Evolutionary conservation across 495 filamentous ascomycete genomes (phyloP).

Genomic region (Clohesyomyces aquaticus): DNA sequence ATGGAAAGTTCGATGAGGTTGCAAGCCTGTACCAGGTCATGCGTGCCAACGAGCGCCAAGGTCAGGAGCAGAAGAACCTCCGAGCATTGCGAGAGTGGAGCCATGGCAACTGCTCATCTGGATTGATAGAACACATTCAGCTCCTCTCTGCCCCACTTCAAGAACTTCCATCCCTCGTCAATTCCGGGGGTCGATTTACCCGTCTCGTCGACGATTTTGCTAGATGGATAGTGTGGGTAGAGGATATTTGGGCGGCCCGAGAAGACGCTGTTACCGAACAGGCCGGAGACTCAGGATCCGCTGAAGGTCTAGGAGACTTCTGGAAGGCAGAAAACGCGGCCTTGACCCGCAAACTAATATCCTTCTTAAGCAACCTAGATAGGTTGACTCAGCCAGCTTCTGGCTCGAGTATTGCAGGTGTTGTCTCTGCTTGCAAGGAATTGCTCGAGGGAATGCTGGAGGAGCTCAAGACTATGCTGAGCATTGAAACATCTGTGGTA

Average conservation of each 20-base stretch:
- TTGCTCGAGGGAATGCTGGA: slow-evolving; percentile 28
- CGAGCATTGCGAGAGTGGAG: slow-evolving; percentile 33
- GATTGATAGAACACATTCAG: slow-evolving; percentile 56
- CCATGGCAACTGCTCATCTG: slow-evolving; percentile 35
- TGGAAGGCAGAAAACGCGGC: slow-evolving; percentile 37
- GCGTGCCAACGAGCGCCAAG: slow-evolving; percentile 36
- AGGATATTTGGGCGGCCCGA: slow-evolving; percentile 49
- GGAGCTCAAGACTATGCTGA: slow-evolving; percentile 34
- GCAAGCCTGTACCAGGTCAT: slow-evolving; percentile 43
- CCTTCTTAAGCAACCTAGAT: slow-evolving; percentile 35
- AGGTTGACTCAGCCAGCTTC: slow-evolving; percentile 22
- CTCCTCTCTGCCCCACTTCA: slow-evolving; percentile 55
- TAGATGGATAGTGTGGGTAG: slow-evolving; percentile 53
- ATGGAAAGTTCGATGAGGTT: slow-evolving; percentile 49
- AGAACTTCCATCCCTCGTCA: slow-evolving; percentile 56
- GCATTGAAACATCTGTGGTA: slow-evolving; percentile 24
- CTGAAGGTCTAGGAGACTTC: slow-evolving; percentile 35
- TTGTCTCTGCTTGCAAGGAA: slow-evolving; percentile 26
- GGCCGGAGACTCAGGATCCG: slow-evolving; percentile 6
- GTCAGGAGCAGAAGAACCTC: slow-evolving; percentile 36
- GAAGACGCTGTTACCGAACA: slow-evolving; percentile 33
- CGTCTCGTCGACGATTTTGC: slow-evolving; percentile 56
- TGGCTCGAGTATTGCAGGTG: slow-evolving; percentile 34
- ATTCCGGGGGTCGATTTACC: slow-evolving; percentile 54
- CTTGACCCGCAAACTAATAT: slow-evolving; percentile 33